Base-by-base conservation (phyloP, 2,329 filamentous ascomycete species). In the Cordyceps javanica region DNA sequence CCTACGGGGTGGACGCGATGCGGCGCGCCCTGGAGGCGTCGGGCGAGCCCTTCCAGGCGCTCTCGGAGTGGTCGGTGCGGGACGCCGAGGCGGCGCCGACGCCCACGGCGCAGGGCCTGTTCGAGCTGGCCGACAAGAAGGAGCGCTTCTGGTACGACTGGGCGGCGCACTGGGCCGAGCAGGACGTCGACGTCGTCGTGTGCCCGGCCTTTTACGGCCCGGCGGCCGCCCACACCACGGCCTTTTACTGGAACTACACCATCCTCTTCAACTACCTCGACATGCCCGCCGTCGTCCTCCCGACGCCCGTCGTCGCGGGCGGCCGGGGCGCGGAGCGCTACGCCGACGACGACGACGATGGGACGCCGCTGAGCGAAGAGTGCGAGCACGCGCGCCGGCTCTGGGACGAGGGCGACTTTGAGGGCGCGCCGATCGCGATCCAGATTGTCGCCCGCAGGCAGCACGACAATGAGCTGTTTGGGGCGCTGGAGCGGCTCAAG, bases 21-120 rank as follows among this genome's bases (percentile, higher is more conserved):
- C 68, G 67, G 53, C 65, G 64, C 2, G 62, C 68, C 19, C 67
- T 80, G 30, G 60, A 61, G 0, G 61, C 66, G 10, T 67, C 72
- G 0, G 73, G 73, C 9, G 78, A 81, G 61, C 77, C 78, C 0
- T 61, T 73, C n/a, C 71, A 73, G 11, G 66, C 73, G 0, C 66
- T 81, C 2, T 79, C 72, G 8, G 63, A 76, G 57, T 77, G 73
- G 72, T 68, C 69, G 41, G 63, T 68, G 55, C 62, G 63, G 28
- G 67, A 70, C n/a, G 68, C 66, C 11, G 66, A 69, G 19, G 55
- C 62, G 0, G 60, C 64, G 0, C 66, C 66, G 49, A 61, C 63
- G 6, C 59, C 59, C 0, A 66, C 65, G 2, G 39, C 62, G 28
- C 36, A 2, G 57, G 65, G 63, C 3, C 52, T 73, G 25, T 62